phyloP scores from a whole-genome alignment of 2,329 filamentous ascomycete genomes.

The Plectosphaerella sp. region DNA sequence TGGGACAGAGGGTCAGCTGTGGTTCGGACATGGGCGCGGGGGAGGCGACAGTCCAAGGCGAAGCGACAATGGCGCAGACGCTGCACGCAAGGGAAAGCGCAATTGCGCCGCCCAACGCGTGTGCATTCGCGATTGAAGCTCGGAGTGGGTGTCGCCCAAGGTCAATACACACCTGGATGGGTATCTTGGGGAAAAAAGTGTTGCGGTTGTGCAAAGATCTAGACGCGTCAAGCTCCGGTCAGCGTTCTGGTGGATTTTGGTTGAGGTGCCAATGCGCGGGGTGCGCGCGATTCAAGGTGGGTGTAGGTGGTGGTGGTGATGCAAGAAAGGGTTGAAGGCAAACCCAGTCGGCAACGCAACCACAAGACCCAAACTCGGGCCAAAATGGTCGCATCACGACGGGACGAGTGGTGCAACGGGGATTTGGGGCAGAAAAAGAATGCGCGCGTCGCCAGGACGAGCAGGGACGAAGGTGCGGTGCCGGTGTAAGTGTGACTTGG shows the following conservation, averaged over 20 bases:
- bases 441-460: neutral
- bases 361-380: neutral
- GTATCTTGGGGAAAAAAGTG: conserved; percentile 14
- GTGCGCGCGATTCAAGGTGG: neutral
- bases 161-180: conserved; percentile 29
- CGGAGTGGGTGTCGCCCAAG: conserved; percentile 17
- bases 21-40: neutral
- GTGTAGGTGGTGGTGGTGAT: neutral
- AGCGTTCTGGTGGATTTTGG: conserved; percentile 16
- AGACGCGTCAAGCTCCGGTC: conserved; percentile 21
- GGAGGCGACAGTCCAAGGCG: neutral
- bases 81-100: conserved; percentile 25
- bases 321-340: neutral
- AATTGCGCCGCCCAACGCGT: conserved; percentile 30
- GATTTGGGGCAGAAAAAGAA: neutral
- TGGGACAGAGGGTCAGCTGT: conserved; percentile 5
- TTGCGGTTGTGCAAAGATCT: conserved; percentile 24
- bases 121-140: conserved; percentile 29
- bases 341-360: neutral
- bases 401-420: neutral
- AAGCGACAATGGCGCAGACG: conserved; percentile 1
- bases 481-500: conserved; percentile 20
- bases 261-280: conserved; percentile 4
- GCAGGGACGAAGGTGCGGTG: neutral
- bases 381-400: neutral